phyloP scores from a whole-genome alignment of 2,329 filamentous ascomycete genomes.

The Coleophoma eucalyptorum region DNA sequence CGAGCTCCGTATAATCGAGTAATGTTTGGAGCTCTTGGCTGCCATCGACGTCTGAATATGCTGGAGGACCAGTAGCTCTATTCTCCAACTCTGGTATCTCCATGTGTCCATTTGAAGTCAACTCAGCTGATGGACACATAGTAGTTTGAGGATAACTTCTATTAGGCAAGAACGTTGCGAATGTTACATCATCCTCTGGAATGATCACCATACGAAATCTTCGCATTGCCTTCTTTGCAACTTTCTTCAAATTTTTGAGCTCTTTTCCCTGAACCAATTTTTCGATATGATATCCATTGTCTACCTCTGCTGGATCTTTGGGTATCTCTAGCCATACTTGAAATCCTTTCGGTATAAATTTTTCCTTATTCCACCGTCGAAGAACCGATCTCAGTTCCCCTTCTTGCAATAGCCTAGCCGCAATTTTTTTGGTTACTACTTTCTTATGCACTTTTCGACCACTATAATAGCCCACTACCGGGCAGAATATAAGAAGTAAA shows the following conservation, averaged over 20 bases:
- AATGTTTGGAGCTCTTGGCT: not conserved
- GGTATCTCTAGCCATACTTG: conserved; percentile 5
- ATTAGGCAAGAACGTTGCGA: not conserved
- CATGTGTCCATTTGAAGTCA: not conserved
- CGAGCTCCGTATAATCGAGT: not conserved
- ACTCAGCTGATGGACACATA: not conserved
- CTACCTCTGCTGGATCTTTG: not conserved
- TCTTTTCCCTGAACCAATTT: not conserved
- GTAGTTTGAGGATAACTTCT: not conserved
- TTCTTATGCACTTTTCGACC: conserved; percentile 2
- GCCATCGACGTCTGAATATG: not conserved
- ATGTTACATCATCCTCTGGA: not conserved
- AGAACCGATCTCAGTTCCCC: conserved; percentile 3
- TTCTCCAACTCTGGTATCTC: not conserved
- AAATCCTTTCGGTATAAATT: conserved; percentile 3
- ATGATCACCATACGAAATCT: conserved; percentile 4
- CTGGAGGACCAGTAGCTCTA: not conserved
- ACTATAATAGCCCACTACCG: conserved; percentile 2
- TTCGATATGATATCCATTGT: not conserved
- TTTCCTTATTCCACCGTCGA: conserved; percentile 4
- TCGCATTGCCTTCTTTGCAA: not conserved
- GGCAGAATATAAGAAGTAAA: conserved; percentile 2
- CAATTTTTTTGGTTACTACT: conserved; percentile 2
- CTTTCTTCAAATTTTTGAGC: not conserved
- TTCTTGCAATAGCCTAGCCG: conserved; percentile 1